phyloP scores from a whole-genome alignment of 495 filamentous ascomycete species.

The Lophiotrema nucula region DNA sequence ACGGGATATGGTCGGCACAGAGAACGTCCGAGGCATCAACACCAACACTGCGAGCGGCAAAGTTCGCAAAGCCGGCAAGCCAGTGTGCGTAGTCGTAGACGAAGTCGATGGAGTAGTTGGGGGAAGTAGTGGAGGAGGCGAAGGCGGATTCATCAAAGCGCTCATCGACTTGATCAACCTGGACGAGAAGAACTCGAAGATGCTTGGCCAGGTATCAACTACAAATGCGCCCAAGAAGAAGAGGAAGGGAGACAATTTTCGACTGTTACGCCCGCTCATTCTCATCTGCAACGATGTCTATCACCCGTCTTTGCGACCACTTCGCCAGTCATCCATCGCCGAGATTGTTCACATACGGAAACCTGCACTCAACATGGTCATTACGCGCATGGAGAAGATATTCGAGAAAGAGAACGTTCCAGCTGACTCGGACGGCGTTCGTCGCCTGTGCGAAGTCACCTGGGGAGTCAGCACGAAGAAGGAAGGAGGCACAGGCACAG shows the following conservation, averaged over 20 bases:
- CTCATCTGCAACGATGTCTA: constrained; percentile 98
- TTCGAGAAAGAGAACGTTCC: constrained; percentile 83
- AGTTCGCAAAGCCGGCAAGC: constrained; percentile 71
- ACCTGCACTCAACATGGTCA: constrained; percentile 82
- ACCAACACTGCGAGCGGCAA: constrained; percentile 62
- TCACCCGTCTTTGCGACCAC: constrained; percentile 78
- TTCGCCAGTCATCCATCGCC: constrained; percentile 75
- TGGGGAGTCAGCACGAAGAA: constrained; percentile 78
- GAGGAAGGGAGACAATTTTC: constrained; percentile 75
- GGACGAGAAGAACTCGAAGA: constrained; percentile 73
- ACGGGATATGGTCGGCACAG: constrained; percentile 81
- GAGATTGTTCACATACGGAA: constrained; percentile 93
- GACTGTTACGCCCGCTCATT: constrained; percentile 81
- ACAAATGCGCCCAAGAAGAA: constrained; percentile 47
- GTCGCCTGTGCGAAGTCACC: constrained; percentile 84
- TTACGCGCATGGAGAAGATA: constrained; percentile 73
- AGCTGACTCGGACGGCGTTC: constrained; percentile 80
- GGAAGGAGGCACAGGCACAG: constrained; percentile 50
- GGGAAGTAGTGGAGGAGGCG: constrained; percentile 68
- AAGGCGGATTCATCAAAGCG: constrained; percentile 92
- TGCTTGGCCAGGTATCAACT: constrained; percentile 39
- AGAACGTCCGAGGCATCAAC: constrained; percentile 82
- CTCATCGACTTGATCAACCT: constrained; percentile 81
- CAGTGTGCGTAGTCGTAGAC: constrained; percentile 91
- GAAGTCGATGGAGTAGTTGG: constrained; percentile 92